Percentiles rank a stretch among this genome's conserved stretches.
Evolutionary conservation across 441 rosid species (phyloP).

Genomic region (Aleurites moluccanus): DNA sequence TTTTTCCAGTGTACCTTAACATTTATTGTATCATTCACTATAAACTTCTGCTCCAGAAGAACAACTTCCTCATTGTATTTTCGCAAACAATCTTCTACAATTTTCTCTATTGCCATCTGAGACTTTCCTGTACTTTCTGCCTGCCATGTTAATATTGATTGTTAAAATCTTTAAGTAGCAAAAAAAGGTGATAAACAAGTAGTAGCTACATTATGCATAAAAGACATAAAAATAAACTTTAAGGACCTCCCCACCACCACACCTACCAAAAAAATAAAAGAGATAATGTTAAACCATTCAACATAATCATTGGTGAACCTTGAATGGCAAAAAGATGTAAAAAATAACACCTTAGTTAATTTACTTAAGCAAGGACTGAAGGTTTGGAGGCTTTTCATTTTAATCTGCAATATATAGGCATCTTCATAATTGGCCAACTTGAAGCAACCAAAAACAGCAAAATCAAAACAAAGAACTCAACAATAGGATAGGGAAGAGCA

Average conservation of each 20-base stretch:
- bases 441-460: neutral
- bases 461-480: neutral
- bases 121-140: constrained; percentile 85
- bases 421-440: neutral
- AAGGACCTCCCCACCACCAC: neutral
- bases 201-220: neutral
- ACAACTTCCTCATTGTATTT: constrained; percentile 92
- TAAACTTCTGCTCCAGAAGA: constrained; percentile 83
- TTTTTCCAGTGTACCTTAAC: constrained; percentile 52
- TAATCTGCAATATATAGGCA: neutral
- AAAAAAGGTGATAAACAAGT: neutral
- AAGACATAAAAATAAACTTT: neutral
- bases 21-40: constrained; percentile 58
- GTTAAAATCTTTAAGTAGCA: constrained; percentile 2
- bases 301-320: neutral
- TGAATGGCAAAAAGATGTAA: neutral
- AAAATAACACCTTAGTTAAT: neutral
- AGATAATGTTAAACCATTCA: neutral
- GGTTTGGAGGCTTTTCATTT: neutral
- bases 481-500: neutral
- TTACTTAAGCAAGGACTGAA: neutral
- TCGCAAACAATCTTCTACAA: constrained; percentile 92
- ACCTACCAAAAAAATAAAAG: neutral
- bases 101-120: constrained; percentile 78
- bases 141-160: constrained; percentile 45